A percentile compares a stretch with the other conserved stretches of the same genome.
Evolutionary conservation across 257 asterid species (phyloP).

Genomic region (Solanum clarkiae): DNA sequence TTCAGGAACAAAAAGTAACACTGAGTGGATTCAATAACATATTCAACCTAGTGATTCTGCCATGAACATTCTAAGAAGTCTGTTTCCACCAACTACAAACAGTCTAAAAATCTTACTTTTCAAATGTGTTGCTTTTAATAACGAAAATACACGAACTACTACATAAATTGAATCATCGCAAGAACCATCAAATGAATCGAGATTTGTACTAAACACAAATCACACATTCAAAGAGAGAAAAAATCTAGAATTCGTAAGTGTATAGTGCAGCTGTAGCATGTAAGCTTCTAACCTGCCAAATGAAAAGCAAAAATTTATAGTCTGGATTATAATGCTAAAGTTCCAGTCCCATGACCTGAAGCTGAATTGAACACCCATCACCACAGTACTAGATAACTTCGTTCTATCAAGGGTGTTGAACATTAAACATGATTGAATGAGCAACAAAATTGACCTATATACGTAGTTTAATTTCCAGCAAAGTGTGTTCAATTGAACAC

Average conservation of each 20-base stretch:
- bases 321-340: neutral
- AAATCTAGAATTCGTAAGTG: neutral
- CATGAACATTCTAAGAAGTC: neutral
- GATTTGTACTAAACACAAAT: neutral
- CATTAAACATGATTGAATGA: neutral
- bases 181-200: neutral
- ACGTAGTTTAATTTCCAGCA: neutral
- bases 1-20: neutral
- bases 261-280: neutral
- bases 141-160: neutral
- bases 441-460: neutral
- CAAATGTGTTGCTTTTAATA: neutral
- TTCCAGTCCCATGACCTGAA: neutral
- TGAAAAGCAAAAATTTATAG: neutral
- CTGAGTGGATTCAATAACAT: neutral
- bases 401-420: neutral
- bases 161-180: neutral
- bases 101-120: neutral
- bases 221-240: neutral
- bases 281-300: neutral
- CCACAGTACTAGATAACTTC: neutral
- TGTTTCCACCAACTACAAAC: neutral
- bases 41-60: neutral
- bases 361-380: neutral
- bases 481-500: neutral